Evolutionary conservation across 108 stramenopile genomes (phyloP), one percentile per base, ranked within the genome.

Genomic region (Cylindrotheca fusiformis): DNA sequence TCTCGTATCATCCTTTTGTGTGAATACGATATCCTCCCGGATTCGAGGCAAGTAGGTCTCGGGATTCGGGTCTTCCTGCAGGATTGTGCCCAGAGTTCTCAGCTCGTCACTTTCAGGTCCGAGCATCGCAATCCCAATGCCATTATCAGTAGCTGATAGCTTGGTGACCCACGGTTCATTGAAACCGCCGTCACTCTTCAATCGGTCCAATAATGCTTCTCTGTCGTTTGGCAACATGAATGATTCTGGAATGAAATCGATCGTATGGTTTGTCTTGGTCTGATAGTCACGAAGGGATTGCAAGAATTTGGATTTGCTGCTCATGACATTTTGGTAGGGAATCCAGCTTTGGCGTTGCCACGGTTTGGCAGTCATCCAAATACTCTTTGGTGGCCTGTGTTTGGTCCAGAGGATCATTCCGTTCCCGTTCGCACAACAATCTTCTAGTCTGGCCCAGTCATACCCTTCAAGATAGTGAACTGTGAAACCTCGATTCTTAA

Each of bases 81-180:
- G n/a, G 51, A 50, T 60, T 25, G 19, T 60, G 10, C 10, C 36
- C 36, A 41, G 36, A 10, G 36, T 41, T 10, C 36, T 58, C 21
- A 72, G 27, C 20, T 45, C 58, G 29, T 57, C 1, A 4, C 41
- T 55, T 4, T 58, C 29, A 20, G 71, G 71, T 33, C 64, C 71
- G 48, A 72, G 22, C 49, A 72, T 59, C 30, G 64, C 54, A 17
- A 75, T 60, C 17, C 74, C 74, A 30, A 49, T 69, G 0, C 74
- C 74, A 6, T 54, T 41, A 62, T 75, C 62, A 26, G 52, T 44
- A 0, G 24, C 62, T 24, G 63, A 52, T 24, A 53, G 10, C 29
- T 71, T 71, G n/a, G 62, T 14, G 50, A 71, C 69, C 69, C 69
- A 71, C 52, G 69, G 69, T 20, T 28, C 23, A 36, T 53, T 45